Percentiles rank a stretch among this genome's conserved stretches.
Conservation (phyloP, 495 filamentous ascomycete species). For the Penicillium nucicola region DNA sequence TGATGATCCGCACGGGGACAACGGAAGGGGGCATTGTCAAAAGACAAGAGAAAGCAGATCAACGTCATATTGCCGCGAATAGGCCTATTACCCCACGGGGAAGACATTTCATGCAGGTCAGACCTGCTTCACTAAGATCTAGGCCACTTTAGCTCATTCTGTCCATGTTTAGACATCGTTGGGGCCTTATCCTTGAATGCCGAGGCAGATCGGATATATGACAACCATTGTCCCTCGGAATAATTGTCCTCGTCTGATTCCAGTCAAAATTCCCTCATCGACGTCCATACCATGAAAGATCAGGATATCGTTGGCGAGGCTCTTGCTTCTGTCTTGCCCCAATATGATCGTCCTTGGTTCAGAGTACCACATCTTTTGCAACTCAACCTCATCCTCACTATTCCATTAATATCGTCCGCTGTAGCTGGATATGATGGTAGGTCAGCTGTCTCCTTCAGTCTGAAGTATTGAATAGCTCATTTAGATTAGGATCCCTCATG, state of each 20-base stretch:
- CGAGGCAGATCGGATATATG: background rate
- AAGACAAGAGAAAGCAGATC: background rate
- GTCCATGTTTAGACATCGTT: too few relatives aligned
- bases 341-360: constrained; percentile 30
- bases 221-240: background rate
- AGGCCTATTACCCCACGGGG: constrained; percentile 3
- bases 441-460: too few relatives aligned
- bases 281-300: constrained; percentile 19
- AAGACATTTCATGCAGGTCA: background rate
- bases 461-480: too few relatives aligned
- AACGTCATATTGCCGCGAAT: background rate
- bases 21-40: too few relatives aligned
- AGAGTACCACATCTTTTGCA: constrained; percentile 28
- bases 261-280: background rate
- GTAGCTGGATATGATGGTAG: constrained; percentile 37
- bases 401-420: constrained; percentile 38
- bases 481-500: background rate
- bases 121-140: too few relatives aligned
- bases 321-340: constrained; percentile 27
- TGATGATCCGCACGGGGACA: too few relatives aligned
- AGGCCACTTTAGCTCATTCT: too few relatives aligned
- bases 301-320: constrained; percentile 19
- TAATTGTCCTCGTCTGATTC: too few relatives aligned
- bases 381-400: constrained; percentile 37
- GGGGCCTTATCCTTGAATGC: too few relatives aligned